Evolutionary conservation across 805 yeast genomes (phyloP), one percentile per base, ranked within the genome.

Genomic region (Alloascoidea africana): DNA sequence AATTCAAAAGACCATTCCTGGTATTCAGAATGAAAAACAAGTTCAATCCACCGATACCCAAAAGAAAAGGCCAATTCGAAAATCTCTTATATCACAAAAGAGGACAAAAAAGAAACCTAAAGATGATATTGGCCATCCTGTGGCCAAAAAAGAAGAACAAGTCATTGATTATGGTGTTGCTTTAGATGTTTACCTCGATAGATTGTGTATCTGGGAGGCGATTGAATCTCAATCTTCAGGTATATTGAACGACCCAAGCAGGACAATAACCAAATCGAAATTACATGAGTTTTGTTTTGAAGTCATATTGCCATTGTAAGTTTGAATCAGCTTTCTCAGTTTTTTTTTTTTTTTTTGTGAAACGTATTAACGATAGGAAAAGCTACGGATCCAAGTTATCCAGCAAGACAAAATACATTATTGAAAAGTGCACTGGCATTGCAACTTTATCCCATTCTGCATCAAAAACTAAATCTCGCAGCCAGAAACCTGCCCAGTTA

Each of bases 341-440:
- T n/a, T n/a, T n/a, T n/a, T n/a, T n/a, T n/a, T n/a, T n/a, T n/a
- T n/a, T n/a, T n/a, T n/a, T n/a, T n/a, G n/a, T n/a, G n/a, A n/a
- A n/a, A n/a, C n/a, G n/a, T n/a, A n/a, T n/a, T n/a, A n/a, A n/a
- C n/a, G n/a, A n/a, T n/a, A n/a, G n/a, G n/a, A n/a, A n/a, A n/a
- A n/a, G n/a, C n/a, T n/a, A 23, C n/a, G 30, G 30, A 8, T 23
- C 30, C 8, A 23, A 23, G n/a, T 23, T 23, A n/a, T 8, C 30
- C 8, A 23, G n/a, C 8, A 8, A 23, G n/a, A 23, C 30, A 23
- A 8, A 23, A 23, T n/a, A 8, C 8, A 23, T 23, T 8, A 23
- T 23, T 23, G 30, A 23, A 23, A 23, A 23, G n/a, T 23, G 30
- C n/a, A 23, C 30, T 23, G 30, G 30, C n/a, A 23, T 23, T 23